Conservation (phyloP, 371 early-diverging fungal species). For the Basidiobolus meristosporus region DNA sequence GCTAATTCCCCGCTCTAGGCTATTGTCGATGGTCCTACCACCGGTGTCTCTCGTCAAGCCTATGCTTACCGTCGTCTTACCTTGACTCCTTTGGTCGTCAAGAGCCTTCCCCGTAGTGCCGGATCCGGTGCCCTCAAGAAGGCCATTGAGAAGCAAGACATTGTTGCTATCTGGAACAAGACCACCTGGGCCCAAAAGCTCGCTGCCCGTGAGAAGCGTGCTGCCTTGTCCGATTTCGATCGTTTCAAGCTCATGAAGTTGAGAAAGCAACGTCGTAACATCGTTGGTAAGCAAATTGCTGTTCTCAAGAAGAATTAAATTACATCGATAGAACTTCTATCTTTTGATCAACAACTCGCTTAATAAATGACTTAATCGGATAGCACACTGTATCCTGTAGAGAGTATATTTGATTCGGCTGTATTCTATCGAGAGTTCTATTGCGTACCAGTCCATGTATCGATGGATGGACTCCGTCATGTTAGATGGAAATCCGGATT, state of each 20-base stretch:
- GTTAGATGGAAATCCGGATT: no score
- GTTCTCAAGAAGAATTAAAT: no score
- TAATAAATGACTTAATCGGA: no score
- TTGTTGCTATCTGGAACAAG: constrained; percentile 59
- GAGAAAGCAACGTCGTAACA: constrained; percentile 31
- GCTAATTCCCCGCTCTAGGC: constrained; percentile 25
- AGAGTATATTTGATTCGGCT: no score
- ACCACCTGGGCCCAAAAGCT: constrained; percentile 92
- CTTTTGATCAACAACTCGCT: no score
- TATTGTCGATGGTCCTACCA: constrained; percentile 93
- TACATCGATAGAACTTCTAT: no score
- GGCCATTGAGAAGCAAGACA: constrained; percentile 64
- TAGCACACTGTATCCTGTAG: no score
- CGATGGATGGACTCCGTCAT: no score
- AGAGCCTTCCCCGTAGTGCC: constrained; percentile 68
- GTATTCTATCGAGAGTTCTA: no score
- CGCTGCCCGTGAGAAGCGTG: constrained; percentile 52
- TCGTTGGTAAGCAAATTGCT: no score
- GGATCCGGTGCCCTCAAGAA: constrained; percentile 58
- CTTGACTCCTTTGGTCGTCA: constrained; percentile 73
- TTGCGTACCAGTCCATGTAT: no score
- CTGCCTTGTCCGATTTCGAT: constrained; percentile 80
- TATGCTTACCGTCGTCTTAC: constrained; percentile 69
- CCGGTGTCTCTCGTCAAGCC: constrained; percentile 77
- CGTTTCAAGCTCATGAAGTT: constrained; percentile 85